A percentile compares a stretch with the other conserved stretches of the same genome.
These are phyloP conservation scores for Verticillium longisporum DNA, from an alignment of 2,329 filamentous ascomycete species.

Conservation along the genomic window DNA sequence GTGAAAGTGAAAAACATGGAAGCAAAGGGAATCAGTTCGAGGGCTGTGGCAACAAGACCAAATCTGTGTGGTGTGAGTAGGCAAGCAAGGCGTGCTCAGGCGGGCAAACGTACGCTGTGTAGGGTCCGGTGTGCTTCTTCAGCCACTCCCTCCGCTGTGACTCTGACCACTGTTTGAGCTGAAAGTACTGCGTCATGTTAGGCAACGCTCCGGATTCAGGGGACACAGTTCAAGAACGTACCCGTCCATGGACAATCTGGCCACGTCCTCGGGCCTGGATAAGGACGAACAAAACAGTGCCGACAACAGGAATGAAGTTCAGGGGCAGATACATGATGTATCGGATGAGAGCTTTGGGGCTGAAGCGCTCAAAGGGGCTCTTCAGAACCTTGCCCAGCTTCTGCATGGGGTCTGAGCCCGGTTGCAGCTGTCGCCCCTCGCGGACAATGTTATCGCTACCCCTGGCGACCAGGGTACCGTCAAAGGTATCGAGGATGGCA, in stretches of 20 bases:
- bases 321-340: constrained; percentile 83
- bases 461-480: constrained; percentile 56
- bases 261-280: constrained; percentile 56
- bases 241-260: constrained; percentile 43
- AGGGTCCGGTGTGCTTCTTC: constrained; percentile 63
- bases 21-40: constrained; percentile 78
- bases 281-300: constrained; percentile 72
- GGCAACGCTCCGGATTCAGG: neutral
- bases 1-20: constrained; percentile 86
- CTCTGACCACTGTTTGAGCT: constrained; percentile 76
- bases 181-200: constrained; percentile 62
- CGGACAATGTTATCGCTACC: constrained; percentile 56
- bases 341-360: constrained; percentile 59
- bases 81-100: neutral
- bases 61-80: constrained; percentile 47
- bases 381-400: constrained; percentile 52
- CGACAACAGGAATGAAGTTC: constrained; percentile 88
- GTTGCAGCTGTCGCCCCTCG: constrained; percentile 66
- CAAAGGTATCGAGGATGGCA: constrained; percentile 81
- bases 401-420: constrained; percentile 48
- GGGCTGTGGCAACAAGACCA: constrained; percentile 63
- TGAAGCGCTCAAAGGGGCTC: constrained; percentile 49
- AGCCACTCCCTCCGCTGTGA: constrained; percentile 63
- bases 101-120: constrained; percentile 61
- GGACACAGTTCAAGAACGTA: constrained; percentile 24